A percentile compares a stretch with the other conserved stretches of the same genome.
phyloP scores from a whole-genome alignment of 345 rosid genomes.

The Eucalyptus guilfoylei region DNA sequence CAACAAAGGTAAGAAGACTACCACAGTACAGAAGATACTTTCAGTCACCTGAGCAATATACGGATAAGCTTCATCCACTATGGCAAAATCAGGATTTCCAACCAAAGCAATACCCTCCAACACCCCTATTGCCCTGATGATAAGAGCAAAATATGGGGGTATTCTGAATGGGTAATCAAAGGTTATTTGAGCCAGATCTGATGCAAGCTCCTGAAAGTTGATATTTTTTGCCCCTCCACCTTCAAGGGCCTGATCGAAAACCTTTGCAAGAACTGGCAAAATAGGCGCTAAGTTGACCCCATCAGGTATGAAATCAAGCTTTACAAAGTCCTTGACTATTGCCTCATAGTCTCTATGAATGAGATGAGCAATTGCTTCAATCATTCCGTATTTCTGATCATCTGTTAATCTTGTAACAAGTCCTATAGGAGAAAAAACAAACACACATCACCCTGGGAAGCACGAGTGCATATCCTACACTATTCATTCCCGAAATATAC shows the following conservation, averaged over 20 bases:
- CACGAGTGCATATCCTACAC: not conserved
- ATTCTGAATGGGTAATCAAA: conserved; percentile 97
- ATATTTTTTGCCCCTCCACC: conserved; percentile 94
- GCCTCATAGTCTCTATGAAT: conserved; percentile 88
- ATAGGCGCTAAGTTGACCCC: conserved; percentile 96
- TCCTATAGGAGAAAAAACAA: conserved; percentile 30
- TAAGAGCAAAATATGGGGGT: conserved; percentile 95
- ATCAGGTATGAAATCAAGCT: conserved; percentile 86
- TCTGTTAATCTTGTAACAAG: conserved; percentile 86
- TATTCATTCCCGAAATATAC: not conserved
- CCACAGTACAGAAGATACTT: not conserved
- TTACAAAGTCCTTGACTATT: conserved; percentile 90
- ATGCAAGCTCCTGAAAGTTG: conserved; percentile 91
- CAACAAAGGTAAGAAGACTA: not conserved
- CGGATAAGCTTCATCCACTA: conserved; percentile 96
- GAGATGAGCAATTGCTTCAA: conserved; percentile 96
- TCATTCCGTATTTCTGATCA: conserved; percentile 98
- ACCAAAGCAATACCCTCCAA: conserved; percentile 95
- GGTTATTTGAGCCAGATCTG: conserved; percentile 94
- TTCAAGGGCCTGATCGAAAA: conserved; percentile 98
- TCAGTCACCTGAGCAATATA: conserved; percentile 81
- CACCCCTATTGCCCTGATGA: conserved; percentile 94
- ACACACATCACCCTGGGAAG: not conserved
- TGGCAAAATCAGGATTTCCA: conserved; percentile 91
- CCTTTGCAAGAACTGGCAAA: conserved; percentile 88